These are phyloP conservation scores for Trichopus zeylanicus DNA, from an alignment of 116 monocot species.

Conservation along the genomic window DNA sequence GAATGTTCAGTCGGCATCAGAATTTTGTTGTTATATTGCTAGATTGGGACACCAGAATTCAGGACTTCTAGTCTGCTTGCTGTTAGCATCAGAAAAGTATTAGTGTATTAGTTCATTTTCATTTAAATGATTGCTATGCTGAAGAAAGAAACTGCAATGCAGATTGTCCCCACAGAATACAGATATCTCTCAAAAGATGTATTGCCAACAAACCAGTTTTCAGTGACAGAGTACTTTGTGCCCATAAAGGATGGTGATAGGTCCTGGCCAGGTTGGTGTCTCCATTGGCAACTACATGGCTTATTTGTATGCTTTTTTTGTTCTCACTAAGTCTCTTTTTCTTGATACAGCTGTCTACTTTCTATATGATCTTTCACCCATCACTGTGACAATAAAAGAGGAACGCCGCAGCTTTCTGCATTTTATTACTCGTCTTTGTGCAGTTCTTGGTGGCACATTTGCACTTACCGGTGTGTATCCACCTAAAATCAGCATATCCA, in stretches of 20 bases:
- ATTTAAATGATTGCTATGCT: neutral
- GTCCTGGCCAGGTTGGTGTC: slow-evolving; percentile 78
- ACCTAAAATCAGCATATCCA: neutral
- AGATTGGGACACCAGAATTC: too few species aligned
- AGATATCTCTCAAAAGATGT: slow-evolving; percentile 81
- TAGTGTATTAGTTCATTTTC: too few species aligned
- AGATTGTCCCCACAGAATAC: slow-evolving; percentile 97
- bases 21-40: too few species aligned
- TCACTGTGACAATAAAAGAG: slow-evolving; percentile 89
- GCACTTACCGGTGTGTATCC: slow-evolving; percentile 65
- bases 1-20: too few species aligned
- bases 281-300: neutral
- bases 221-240: slow-evolving; percentile 89
- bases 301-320: neutral
- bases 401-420: slow-evolving; percentile 96
- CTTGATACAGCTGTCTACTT: slow-evolving; percentile 74
- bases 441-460: slow-evolving; percentile 97
- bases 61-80: too few species aligned
- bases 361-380: slow-evolving; percentile 93
- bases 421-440: slow-evolving; percentile 91
- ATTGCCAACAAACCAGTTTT: slow-evolving; percentile 95
- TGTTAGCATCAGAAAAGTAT: too few species aligned
- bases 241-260: slow-evolving; percentile 48
- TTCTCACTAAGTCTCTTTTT: slow-evolving; percentile 12
- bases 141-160: slow-evolving; percentile 19